These are phyloP conservation scores for Syzygium aromaticum DNA, from an alignment of 345 rosid genomes.

Conservation along the genomic window DNA sequence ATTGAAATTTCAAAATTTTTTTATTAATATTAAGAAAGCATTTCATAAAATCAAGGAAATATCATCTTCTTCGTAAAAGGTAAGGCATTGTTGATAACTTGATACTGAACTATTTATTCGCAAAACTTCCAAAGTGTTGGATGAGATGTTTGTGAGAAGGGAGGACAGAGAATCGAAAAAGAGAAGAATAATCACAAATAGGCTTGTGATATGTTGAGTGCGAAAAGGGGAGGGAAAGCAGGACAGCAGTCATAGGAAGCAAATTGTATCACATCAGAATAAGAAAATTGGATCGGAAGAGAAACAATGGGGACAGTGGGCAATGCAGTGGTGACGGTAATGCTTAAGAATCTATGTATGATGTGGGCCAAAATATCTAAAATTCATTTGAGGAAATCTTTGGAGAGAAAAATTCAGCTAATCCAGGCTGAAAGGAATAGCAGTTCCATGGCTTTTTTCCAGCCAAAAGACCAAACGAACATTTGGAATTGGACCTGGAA, in stretches of 20 bases:
- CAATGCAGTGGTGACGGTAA: background rate
- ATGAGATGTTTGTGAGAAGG: background rate
- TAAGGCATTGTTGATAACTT: background rate
- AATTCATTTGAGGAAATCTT: background rate
- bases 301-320: background rate
- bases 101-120: background rate
- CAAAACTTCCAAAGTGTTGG: background rate
- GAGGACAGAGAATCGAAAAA: background rate
- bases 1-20: background rate
- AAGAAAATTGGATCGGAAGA: background rate
- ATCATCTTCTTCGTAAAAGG: background rate
- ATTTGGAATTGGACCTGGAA: background rate
- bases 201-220: background rate
- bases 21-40: background rate
- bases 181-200: background rate
- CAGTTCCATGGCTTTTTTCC: background rate
- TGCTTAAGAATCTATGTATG: background rate
- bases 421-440: background rate
- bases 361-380: background rate
- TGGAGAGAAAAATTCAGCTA: background rate
- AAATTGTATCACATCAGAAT: background rate
- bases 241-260: background rate
- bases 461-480: background rate
- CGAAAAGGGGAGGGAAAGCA: background rate
- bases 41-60: background rate